phyloP scores from a whole-genome alignment of 2,329 filamentous ascomycete genomes.

The Botrytis squamosa region DNA sequence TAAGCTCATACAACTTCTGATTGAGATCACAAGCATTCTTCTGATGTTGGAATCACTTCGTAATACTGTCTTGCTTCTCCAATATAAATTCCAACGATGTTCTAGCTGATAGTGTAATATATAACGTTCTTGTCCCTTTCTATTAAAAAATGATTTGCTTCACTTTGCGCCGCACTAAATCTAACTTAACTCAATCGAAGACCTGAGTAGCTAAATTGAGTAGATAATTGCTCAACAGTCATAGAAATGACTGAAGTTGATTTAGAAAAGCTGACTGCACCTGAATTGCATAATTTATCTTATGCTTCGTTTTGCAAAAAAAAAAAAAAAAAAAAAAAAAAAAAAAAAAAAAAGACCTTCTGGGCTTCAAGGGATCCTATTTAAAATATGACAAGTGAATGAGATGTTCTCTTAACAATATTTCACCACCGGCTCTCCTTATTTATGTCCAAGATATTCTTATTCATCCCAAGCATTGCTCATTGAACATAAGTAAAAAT shows the following conservation, averaged over 20 bases:
- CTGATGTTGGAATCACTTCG: neutral
- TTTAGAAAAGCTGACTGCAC: no score
- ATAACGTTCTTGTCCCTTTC: neutral
- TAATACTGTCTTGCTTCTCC: neutral
- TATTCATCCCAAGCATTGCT: no score
- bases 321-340: no score
- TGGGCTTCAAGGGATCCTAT: fast-evolving
- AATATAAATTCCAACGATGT: neutral
- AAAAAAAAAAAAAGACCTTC: no score
- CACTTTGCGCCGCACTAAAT: neutral
- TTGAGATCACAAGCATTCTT: no score
- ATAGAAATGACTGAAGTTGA: neutral
- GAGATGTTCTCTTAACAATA: neutral
- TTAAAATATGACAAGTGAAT: no score
- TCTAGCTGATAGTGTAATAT: neutral
- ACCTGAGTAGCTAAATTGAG: neutral
- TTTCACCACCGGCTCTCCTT: neutral
- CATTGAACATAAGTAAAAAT: neutral
- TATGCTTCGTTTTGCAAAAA: neutral
- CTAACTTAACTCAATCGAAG: neutral
- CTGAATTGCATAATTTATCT: neutral
- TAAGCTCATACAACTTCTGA: neutral
- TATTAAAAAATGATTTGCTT: neutral
- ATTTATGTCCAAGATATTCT: no score
- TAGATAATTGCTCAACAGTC: neutral